phyloP scores from a whole-genome alignment of 140 eudicot genomes.

The Senecio squalidus region DNA sequence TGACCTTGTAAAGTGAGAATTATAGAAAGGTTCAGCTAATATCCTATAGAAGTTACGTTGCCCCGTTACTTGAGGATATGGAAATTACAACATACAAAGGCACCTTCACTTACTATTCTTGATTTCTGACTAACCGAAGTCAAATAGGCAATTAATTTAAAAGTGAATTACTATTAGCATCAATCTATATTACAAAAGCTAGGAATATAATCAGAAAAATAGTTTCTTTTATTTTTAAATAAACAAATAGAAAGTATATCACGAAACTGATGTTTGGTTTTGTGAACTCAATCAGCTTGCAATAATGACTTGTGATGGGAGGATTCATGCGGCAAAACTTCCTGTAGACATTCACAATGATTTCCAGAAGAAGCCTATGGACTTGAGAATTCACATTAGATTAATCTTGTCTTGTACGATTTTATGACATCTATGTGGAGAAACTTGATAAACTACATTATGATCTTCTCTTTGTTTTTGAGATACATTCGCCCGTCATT shows the following conservation, averaged over 20 bases:
- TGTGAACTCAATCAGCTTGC: constrained; percentile 60
- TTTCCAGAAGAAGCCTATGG: constrained; percentile 18
- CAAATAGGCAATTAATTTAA: too few species aligned
- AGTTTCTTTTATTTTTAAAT: neutral
- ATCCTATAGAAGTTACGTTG: neutral
- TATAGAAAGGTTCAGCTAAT: neutral
- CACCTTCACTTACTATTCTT: neutral
- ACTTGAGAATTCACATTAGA: constrained; percentile 18
- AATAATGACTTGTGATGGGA: constrained; percentile 83
- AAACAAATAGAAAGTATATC: neutral
- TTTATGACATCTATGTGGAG: neutral
- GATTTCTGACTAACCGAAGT: neutral
- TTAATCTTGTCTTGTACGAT: neutral
- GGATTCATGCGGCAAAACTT: constrained; percentile 34
- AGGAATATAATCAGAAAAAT: neutral
- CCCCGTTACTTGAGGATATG: neutral
- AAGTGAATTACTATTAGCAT: neutral
- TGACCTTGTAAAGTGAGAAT: neutral
- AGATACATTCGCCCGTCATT: neutral
- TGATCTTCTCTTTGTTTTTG: neutral
- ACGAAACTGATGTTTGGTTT: constrained; percentile 28
- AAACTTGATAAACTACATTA: neutral
- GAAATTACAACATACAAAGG: neutral
- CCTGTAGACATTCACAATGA: constrained; percentile 19
- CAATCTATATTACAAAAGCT: neutral